Evolutionary conservation across 2,329 filamentous ascomycete genomes (phyloP).

Genomic region (Ascochyta lentis): DNA sequence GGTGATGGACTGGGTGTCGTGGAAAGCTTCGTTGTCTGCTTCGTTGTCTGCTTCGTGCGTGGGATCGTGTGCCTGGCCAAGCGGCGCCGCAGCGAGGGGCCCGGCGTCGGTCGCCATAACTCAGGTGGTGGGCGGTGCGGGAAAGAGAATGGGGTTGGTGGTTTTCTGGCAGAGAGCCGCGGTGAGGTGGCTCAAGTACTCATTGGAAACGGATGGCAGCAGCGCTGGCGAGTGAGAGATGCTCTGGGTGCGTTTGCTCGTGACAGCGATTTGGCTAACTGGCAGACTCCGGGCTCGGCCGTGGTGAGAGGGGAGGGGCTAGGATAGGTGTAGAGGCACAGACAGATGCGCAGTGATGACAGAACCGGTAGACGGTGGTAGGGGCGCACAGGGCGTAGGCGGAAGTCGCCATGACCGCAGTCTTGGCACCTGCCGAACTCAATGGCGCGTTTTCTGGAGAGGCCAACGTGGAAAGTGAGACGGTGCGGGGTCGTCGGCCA

Average conservation of each 20-base stretch:
- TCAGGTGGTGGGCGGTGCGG: background rate
- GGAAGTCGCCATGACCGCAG: slow-evolving; percentile 16
- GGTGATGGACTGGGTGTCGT: slow-evolving; percentile 49
- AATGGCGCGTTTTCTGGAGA: background rate
- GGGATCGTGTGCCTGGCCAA: slow-evolving; percentile 17
- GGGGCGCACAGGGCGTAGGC: background rate
- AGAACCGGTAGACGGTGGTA: background rate
- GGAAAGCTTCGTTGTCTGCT: slow-evolving; percentile 9
- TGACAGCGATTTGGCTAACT: background rate
- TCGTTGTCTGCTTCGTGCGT: slow-evolving; percentile 8
- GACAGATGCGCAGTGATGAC: background rate
- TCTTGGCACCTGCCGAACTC: slow-evolving; percentile 6
- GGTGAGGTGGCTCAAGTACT: slow-evolving; percentile 29
- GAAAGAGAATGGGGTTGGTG: background rate
- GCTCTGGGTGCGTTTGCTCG: background rate
- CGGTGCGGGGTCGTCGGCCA: background rate
- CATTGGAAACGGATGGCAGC: slow-evolving; percentile 25
- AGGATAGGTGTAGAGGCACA: background rate
- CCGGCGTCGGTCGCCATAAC: slow-evolving; percentile 33
- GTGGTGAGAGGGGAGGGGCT: background rate
- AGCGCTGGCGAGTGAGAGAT: background rate
- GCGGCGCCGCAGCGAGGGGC: slow-evolving; percentile 22
- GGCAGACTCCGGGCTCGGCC: background rate
- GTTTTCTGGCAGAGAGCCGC: slow-evolving; percentile 29
- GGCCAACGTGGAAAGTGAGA: background rate